Base-by-base conservation (phyloP, 2,329 filamentous ascomycete species). In the Aspergillus clavatus region DNA sequence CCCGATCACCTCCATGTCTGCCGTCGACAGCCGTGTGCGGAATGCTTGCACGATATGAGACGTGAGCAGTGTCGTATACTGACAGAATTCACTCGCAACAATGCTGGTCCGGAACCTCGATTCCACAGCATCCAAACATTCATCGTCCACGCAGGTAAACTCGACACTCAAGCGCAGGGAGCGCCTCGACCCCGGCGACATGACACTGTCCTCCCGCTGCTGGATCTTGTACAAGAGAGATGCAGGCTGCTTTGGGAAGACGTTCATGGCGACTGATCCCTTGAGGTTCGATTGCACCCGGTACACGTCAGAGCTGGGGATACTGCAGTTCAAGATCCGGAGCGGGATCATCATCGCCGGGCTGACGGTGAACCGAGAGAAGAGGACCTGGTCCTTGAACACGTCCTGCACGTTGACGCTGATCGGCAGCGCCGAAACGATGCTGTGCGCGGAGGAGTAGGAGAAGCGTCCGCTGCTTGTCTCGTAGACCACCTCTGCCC, bases 391-490 rank as follows among this genome's bases (percentile, higher is more conserved):
- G 51, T 88, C 82, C 62, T 95, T 95, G 73, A 97, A 97, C 22
- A 94, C 81, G 57, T 98, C 93, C 59, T 97, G 90, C 5, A 98
- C 93, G 54, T 97, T 97, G 51, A 98, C 93, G 3, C 91, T 90
- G 3, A 98, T 76, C 0, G 89, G 87, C 4, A 98, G 74, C 1
- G 86, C 79, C 1, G 93, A 84, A 2, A 83, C 78, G 16, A 94
- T 75, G 3, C 76, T 79, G 16, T 80, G 78, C 6, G 77, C 75
- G 12, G 78, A 79, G 12, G 81, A 77, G 61, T 84, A 85, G 43
- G 76, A 74, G 52, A 88, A 87, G 6, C 72, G 74, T 2, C 83
- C 86, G 2, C 79, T 70, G 0, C 81, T 73, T 0, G 87, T 90
- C 2, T 77, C 77, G 60, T 93, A 95, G 0, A 73, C 75, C 7